Evolutionary conservation across 441 rosid genomes (phyloP).

Genomic region (Populus tomentosa): DNA sequence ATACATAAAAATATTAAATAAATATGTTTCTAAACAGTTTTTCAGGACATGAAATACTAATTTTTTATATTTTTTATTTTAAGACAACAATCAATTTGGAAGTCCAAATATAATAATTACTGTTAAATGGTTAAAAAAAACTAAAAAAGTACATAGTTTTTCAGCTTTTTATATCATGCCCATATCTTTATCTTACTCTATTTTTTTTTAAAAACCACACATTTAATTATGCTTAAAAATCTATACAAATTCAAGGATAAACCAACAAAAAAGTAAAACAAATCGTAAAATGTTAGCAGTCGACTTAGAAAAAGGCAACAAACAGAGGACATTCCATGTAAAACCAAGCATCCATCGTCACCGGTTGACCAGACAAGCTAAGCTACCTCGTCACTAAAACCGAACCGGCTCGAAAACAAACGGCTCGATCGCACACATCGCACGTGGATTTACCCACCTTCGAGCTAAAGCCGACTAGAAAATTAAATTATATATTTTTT

Average conservation of each 20-base stretch:
- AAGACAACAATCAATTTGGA: too few species aligned
- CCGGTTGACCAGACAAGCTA: slow-evolving; percentile 16
- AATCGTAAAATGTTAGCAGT: too few species aligned
- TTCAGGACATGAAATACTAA: background rate
- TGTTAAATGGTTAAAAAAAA: too few species aligned
- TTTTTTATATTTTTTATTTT: too few species aligned
- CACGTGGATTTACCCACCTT: slow-evolving; percentile 26
- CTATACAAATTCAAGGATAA: background rate
- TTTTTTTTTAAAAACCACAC: background rate
- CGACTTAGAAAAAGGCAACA: background rate
- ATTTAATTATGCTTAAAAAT: background rate
- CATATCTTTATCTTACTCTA: too few species aligned
- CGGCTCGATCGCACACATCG: slow-evolving; percentile 18
- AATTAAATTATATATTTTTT: slow-evolving; percentile 11
- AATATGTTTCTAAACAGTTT: background rate
- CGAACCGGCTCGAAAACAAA: slow-evolving; percentile 14
- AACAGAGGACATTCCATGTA: background rate
- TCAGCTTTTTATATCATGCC: too few species aligned
- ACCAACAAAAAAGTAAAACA: background rate
- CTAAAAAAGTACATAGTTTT: too few species aligned
- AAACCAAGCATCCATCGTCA: background rate
- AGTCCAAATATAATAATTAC: too few species aligned
- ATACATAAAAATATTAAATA: too few species aligned
- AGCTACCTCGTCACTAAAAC: background rate
- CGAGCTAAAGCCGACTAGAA: slow-evolving; percentile 26